A percentile compares a stretch with the other conserved stretches of the same genome.
Evolutionary conservation across 108 stramenopile species (phyloP).

Genomic region (Pseudonitzschia delicatissima): DNA sequence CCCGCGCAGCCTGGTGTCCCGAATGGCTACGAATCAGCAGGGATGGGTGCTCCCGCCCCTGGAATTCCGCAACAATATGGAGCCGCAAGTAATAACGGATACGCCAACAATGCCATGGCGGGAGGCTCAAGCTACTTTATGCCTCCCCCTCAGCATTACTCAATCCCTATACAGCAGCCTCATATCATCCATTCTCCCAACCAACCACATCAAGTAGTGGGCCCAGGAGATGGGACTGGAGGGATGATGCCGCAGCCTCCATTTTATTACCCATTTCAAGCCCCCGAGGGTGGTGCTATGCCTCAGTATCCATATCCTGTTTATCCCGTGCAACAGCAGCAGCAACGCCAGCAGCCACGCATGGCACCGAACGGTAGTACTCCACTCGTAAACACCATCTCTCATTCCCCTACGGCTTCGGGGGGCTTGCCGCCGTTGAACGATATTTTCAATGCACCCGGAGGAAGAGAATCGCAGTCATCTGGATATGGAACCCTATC

Average conservation of each 20-base stretch:
- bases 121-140: not conserved
- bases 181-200: constrained; percentile 11
- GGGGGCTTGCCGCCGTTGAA: constrained; percentile 3
- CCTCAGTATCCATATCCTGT: not conserved
- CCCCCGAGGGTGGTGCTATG: not conserved
- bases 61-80: not conserved
- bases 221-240: not conserved
- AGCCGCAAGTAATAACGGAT: not conserved
- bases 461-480: constrained; percentile 3
- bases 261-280: constrained; percentile 2
- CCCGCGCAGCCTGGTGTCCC: not conserved
- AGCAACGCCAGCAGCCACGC: not conserved
- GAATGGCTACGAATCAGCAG: not conserved
- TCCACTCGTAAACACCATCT: not conserved
- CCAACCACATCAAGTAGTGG: not conserved
- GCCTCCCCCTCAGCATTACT: not conserved
- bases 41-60: too few relatives aligned
- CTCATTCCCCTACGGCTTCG: not conserved
- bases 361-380: not conserved
- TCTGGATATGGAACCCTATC: constrained; percentile 9
- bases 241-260: constrained; percentile 1
- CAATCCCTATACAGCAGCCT: not conserved
- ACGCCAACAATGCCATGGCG: constrained; percentile 3
- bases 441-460: constrained; percentile 4
- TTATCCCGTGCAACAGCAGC: constrained; percentile 1